Percentiles rank a stretch among this genome's conserved stretches.
These are phyloP conservation scores for Arthrobotrys sphaeroides DNA, from an alignment of 2,329 filamentous ascomycete genomes.

Conservation along the genomic window DNA sequence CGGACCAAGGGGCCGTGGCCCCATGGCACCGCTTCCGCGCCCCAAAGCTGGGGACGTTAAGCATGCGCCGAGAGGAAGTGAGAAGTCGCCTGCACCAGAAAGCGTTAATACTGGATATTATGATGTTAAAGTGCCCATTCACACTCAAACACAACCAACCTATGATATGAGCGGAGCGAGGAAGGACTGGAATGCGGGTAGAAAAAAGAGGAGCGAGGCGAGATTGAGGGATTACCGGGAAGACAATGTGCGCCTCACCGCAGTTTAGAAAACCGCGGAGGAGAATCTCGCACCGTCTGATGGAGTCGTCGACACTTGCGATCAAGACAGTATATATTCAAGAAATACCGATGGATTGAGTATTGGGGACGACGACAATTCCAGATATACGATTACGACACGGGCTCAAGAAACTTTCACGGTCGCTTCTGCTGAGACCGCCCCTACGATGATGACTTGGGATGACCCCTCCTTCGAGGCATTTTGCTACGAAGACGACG, in stretches of 20 bases:
- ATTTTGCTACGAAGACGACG: neutral
- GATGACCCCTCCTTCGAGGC: conserved; percentile 24
- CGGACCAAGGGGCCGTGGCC: conserved; percentile 36
- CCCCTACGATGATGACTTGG: neutral
- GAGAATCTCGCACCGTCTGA: neutral
- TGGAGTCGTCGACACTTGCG: neutral
- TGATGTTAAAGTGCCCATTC: conserved; percentile 39
- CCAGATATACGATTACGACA: neutral
- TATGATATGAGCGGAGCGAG: conserved; percentile 19
- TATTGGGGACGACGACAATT: neutral
- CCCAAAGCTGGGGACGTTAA: conserved; percentile 39
- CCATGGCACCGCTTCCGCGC: conserved; percentile 42
- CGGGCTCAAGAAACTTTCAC: neutral
- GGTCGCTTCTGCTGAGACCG: neutral
- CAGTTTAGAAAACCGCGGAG: conserved; percentile 39
- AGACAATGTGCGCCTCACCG: conserved; percentile 22
- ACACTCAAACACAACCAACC: neutral
- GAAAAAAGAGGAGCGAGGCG: conserved; percentile 44
- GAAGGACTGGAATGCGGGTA: conserved; percentile 42
- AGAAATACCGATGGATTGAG: neutral
- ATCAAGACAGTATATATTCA: conserved; percentile 11
- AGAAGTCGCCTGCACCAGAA: neutral
- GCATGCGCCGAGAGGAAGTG: neutral
- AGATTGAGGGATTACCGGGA: conserved; percentile 28
- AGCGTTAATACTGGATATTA: conserved; percentile 9